Conservation (phyloP, 441 rosid genomes). For the Pelargonium citronellum region DNA sequence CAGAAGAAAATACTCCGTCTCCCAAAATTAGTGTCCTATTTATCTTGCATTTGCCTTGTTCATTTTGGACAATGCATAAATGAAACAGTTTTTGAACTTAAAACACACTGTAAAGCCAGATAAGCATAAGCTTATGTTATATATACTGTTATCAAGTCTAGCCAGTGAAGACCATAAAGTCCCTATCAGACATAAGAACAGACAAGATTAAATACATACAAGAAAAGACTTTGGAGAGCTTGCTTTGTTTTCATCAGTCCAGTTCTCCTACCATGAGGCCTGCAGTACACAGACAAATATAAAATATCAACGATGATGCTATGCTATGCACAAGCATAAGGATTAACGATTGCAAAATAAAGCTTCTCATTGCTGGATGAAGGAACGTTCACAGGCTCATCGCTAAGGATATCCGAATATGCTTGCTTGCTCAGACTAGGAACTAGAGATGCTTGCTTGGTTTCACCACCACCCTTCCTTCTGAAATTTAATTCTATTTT, state of each 20-base stretch:
- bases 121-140: no score
- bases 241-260: conserved; percentile 13
- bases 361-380: not conserved
- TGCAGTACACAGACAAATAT: not conserved
- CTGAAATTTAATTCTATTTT: not conserved
- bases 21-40: no score
- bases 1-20: no score
- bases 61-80: no score
- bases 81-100: no score
- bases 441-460: conserved; percentile 24
- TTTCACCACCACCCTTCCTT: conserved; percentile 20
- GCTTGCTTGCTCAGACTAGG: conserved; percentile 13
- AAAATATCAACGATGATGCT: not conserved
- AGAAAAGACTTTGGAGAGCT: not conserved
- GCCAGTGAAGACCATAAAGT: no score
- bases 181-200: no score
- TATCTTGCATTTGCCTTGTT: no score
- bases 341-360: not conserved
- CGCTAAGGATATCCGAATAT: conserved; percentile 27
- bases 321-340: conserved; percentile 2
- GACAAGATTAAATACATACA: no score
- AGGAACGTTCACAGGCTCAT: not conserved
- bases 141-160: no score
- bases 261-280: not conserved
- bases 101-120: no score